Evolutionary conservation across 129 eudicot species (phyloP).

Genomic region (Arctium lappa): DNA sequence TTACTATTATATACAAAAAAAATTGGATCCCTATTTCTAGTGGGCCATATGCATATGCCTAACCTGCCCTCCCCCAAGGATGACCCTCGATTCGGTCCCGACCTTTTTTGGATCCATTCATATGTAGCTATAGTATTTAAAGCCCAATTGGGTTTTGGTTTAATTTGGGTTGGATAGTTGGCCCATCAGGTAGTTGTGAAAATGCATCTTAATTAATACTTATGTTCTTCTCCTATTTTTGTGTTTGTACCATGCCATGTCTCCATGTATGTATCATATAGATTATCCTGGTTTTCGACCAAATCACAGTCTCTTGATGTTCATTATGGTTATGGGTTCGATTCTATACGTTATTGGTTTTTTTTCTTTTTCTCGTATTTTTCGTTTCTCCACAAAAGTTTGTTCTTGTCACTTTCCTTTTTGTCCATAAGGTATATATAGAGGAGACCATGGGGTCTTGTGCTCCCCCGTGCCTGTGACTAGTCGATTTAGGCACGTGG

Average conservation of each 20-base stretch:
- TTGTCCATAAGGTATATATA: no score
- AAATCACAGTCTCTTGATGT: background rate
- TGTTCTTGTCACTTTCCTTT: no score
- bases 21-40: no score
- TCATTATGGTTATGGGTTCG: no score
- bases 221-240: background rate
- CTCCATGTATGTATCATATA: no score
- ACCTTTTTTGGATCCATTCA: background rate
- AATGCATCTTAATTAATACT: no score
- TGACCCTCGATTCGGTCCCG: background rate
- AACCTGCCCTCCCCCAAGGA: no score
- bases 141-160: background rate
- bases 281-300: background rate
- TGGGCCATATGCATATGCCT: no score
- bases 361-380: background rate
- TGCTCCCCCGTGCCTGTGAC: no score
- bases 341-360: background rate
- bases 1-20: no score
- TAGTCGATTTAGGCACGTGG: no score
- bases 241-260: background rate
- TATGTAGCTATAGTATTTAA: background rate
- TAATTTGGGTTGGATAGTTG: background rate
- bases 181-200: background rate
- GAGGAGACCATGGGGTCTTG: no score
- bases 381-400: background rate